phyloP scores from a whole-genome alignment of 495 filamentous ascomycete genomes.

The Chaetomium tenue region DNA sequence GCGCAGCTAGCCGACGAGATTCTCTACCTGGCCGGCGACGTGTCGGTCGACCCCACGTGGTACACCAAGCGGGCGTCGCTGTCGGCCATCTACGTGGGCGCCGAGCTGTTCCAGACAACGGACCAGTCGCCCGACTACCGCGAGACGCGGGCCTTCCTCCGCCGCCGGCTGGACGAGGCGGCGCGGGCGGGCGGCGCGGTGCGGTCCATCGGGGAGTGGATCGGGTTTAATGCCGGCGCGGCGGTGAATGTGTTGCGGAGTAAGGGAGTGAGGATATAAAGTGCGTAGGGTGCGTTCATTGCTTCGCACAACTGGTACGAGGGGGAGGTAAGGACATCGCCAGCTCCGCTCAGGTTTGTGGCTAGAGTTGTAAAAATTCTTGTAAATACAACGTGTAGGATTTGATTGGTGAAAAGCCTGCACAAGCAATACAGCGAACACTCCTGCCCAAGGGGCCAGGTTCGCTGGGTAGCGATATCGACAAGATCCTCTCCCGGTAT shows the following conservation, averaged over 20 bases:
- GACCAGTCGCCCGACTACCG: conserved; percentile 64
- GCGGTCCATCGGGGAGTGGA: conserved; percentile 65
- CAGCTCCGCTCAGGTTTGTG: background rate
- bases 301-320: background rate
- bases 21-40: conserved; percentile 77
- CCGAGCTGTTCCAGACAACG: conserved; percentile 90
- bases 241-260: conserved; percentile 62
- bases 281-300: background rate
- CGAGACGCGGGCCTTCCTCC: conserved; percentile 77
- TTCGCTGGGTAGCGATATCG: conserved; percentile 6
- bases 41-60: conserved; percentile 78
- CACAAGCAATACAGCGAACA: conserved; percentile 8
- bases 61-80: conserved; percentile 84
- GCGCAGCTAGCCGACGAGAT: conserved; percentile 83
- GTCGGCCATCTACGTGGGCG: conserved; percentile 75
- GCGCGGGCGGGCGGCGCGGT: conserved; percentile 56
- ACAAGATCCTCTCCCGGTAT: background rate
- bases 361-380: background rate
- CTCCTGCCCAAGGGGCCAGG: background rate
- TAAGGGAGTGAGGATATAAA: conserved; percentile 60
- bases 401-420: background rate
- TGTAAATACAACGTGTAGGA: conserved; percentile 4
- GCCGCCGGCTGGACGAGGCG: conserved; percentile 70
- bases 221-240: conserved; percentile 70
- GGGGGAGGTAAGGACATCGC: background rate